Conservation (phyloP, 179 eudicot species). For the Heliamphora ciliata region DNA sequence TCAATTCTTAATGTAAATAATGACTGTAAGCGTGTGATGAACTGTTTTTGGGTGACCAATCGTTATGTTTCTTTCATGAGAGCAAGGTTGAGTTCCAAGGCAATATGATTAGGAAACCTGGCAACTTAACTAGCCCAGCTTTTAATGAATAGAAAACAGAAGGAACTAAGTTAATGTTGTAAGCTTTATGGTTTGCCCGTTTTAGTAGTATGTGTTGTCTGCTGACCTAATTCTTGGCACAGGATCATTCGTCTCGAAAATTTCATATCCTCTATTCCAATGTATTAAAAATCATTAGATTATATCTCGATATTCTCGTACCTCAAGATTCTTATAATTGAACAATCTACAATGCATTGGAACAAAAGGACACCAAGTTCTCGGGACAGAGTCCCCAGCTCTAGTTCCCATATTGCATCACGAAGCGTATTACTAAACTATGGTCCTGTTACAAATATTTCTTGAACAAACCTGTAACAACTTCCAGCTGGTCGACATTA, state of each 20-base stretch:
- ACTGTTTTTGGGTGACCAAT: background rate
- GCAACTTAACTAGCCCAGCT: background rate
- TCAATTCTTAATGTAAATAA: background rate
- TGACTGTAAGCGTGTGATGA: background rate
- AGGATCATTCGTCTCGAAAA: too few relatives aligned
- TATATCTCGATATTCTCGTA: too few relatives aligned
- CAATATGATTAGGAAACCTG: conserved; percentile 7
- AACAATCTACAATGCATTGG: too few relatives aligned
- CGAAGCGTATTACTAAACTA: background rate
- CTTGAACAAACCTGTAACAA: conserved; percentile 65
- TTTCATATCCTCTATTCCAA: too few relatives aligned
- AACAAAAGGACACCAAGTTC: too few relatives aligned
- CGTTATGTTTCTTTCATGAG: conserved; percentile 13
- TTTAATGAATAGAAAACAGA: background rate
- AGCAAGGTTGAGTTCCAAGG: conserved; percentile 17
- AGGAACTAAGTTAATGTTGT: conserved; percentile 1
- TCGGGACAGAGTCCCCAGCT: background rate
- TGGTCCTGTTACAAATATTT: background rate
- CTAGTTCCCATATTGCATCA: background rate
- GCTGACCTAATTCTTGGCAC: background rate
- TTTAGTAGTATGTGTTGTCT: conserved; percentile 1
- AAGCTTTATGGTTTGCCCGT: conserved; percentile 7
- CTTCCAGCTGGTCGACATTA: conserved; percentile 68
- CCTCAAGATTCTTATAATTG: too few relatives aligned
- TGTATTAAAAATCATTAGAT: too few relatives aligned